Evolutionary conservation across 2,329 filamentous ascomycete genomes (phyloP).

Genomic region (Beauveria brongniartii): DNA sequence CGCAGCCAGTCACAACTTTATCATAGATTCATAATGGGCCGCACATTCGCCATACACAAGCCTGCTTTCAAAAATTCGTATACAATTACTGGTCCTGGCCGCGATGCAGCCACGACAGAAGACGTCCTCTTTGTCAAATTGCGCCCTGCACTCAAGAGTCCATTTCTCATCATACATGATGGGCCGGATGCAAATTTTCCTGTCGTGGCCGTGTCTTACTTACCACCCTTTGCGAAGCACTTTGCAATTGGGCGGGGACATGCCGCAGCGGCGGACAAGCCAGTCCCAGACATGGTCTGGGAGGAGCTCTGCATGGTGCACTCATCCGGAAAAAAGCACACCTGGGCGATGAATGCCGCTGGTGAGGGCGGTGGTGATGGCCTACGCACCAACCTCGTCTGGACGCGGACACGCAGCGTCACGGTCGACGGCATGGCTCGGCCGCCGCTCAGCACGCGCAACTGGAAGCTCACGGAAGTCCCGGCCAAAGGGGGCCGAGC

Average conservation of each 20-base stretch:
- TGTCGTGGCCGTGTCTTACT: slow-evolving; percentile 7
- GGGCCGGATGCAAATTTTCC: background rate
- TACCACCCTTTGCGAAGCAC: slow-evolving; percentile 5
- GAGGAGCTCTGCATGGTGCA: slow-evolving; percentile 6
- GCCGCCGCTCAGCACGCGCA: slow-evolving; percentile 8
- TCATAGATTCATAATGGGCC: background rate
- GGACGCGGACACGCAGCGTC: slow-evolving; percentile 13
- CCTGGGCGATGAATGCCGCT: slow-evolving; percentile 9
- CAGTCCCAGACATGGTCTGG: slow-evolving; percentile 2
- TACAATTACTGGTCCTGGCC: slow-evolving; percentile 1
- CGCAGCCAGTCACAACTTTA: background rate
- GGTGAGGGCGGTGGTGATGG: background rate
- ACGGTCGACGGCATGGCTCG: slow-evolving; percentile 12
- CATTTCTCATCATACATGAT: background rate
- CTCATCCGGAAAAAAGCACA: slow-evolving; percentile 6
- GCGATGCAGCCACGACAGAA: background rate
- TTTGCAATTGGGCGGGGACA: background rate
- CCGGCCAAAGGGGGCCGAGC: background rate
- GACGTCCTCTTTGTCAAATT: background rate
- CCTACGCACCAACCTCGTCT: slow-evolving; percentile 2
- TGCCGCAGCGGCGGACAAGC: background rate
- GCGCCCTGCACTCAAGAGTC: background rate
- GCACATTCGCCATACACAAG: slow-evolving; percentile 2
- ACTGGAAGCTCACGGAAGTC: slow-evolving; percentile 12
- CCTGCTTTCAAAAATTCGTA: slow-evolving; percentile 1